Conservation (phyloP, 2,329 filamentous ascomycete species). For the Ceratocystis smalleyi region DNA sequence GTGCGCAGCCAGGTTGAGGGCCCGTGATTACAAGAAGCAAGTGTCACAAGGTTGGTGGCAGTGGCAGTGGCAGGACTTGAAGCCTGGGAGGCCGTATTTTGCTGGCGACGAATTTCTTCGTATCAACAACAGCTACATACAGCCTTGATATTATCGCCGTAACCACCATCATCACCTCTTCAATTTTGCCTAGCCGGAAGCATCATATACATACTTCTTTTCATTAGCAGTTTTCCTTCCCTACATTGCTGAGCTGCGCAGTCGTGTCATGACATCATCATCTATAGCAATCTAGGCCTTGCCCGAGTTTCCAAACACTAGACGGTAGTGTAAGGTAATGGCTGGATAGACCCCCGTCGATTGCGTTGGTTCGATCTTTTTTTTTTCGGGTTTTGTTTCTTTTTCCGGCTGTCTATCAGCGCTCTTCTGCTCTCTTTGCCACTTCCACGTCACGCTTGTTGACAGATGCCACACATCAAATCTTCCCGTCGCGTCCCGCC, state of each 20-base stretch:
- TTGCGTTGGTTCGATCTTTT: not conserved
- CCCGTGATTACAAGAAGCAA: not conserved
- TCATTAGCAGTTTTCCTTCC: not conserved
- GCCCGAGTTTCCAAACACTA: not conserved
- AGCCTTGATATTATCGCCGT: not conserved
- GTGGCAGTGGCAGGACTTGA: not conserved
- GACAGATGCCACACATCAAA: conserved; percentile 15
- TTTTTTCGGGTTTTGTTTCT: not conserved
- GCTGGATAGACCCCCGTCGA: not conserved
- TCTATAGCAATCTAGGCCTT: not conserved
- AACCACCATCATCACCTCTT: not conserved
- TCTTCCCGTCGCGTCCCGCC: conserved; percentile 39
- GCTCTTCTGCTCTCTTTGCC: not conserved
- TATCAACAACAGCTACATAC: not conserved
- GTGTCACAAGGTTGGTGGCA: not conserved
- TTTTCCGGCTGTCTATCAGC: not conserved
- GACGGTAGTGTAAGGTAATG: not conserved
- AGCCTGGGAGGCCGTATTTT: not conserved
- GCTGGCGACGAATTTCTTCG: not conserved
- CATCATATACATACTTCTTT: not conserved
- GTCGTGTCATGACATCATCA: conserved; percentile 15
- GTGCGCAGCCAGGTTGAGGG: not conserved
- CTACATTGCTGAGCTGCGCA: not conserved
- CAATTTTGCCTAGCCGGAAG: not conserved
- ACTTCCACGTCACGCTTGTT: not conserved